A percentile compares a stretch with the other conserved stretches of the same genome.
Conservation (phyloP, 2,329 filamentous ascomycete species). For the Fusarium sarcochroum region DNA sequence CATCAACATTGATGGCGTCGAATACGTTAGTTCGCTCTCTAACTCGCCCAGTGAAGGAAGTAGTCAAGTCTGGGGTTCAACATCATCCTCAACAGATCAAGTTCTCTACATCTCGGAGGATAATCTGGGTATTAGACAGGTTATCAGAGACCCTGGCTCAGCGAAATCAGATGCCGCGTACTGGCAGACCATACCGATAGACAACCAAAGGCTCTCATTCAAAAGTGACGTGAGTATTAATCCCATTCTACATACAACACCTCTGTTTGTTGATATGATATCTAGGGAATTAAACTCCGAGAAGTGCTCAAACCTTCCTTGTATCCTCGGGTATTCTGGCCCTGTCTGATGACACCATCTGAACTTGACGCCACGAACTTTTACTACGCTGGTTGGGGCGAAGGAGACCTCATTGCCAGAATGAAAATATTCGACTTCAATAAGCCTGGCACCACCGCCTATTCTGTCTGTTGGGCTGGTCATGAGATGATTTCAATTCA, state of each 20-base stretch:
- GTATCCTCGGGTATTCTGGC: neutral
- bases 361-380: slow-evolving; percentile 1
- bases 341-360: neutral
- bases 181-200: slow-evolving; percentile 16
- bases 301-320: neutral
- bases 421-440: slow-evolving; percentile 21
- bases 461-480: slow-evolving; percentile 23
- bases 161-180: neutral
- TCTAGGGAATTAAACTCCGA: slow-evolving; percentile 24
- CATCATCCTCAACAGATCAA: rapidly evolving
- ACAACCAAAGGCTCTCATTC: neutral
- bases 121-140: slow-evolving; percentile 24
- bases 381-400: slow-evolving; percentile 27
- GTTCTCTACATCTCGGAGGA: slow-evolving; percentile 17
- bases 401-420: slow-evolving; percentile 10
- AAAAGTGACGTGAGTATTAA: slow-evolving; percentile 13
- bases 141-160: neutral
- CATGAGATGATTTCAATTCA: slow-evolving; percentile 13
- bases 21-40: slow-evolving; percentile 10
- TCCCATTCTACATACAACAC: rapidly evolving
- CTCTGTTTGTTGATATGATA: neutral
- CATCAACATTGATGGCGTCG: slow-evolving; percentile 16
- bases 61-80: neutral
- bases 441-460: slow-evolving; percentile 5
- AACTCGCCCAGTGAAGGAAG: neutral